Evolutionary conservation across 306 rosid genomes (phyloP).

Genomic region (Aeschynomene evenia): DNA sequence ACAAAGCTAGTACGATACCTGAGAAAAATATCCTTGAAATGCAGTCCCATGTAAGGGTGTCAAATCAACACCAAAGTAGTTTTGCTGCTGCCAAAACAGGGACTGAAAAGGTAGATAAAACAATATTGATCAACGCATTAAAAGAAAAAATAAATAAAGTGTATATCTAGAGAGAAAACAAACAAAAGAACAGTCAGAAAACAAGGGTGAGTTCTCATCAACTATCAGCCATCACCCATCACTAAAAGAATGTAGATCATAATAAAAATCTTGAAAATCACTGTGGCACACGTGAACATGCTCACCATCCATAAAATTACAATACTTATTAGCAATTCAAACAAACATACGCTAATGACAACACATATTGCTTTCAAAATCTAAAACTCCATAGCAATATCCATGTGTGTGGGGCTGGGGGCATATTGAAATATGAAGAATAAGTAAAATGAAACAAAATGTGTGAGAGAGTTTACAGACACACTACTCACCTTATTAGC

Average conservation of each 20-base stretch:
- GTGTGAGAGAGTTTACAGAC: neutral
- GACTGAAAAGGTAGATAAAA: slow-evolving; percentile 48
- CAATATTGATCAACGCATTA: neutral
- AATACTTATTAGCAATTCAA: neutral
- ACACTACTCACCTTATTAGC: slow-evolving; percentile 73
- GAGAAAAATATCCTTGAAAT: slow-evolving; percentile 88
- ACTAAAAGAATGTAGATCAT: slow-evolving; percentile 4
- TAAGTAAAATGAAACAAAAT: neutral
- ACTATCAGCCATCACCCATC: neutral
- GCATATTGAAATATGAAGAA: neutral
- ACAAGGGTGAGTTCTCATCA: neutral
- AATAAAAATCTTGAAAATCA: too few relatives aligned
- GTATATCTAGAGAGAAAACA: neutral
- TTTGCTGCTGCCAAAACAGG: slow-evolving; percentile 92
- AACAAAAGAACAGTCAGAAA: slow-evolving; percentile 1
- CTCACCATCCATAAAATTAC: neutral
- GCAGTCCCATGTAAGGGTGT: slow-evolving; percentile 83
- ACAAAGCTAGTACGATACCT: slow-evolving; percentile 47
- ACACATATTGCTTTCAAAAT: neutral
- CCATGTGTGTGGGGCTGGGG: neutral
- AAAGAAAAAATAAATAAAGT: neutral
- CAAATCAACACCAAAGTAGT: slow-evolving; percentile 86
- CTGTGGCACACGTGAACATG: neutral
- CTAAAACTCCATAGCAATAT: neutral
- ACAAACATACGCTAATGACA: neutral